Conservation (phyloP, 306 rosid genomes). For the Phaseolus lunatus region DNA sequence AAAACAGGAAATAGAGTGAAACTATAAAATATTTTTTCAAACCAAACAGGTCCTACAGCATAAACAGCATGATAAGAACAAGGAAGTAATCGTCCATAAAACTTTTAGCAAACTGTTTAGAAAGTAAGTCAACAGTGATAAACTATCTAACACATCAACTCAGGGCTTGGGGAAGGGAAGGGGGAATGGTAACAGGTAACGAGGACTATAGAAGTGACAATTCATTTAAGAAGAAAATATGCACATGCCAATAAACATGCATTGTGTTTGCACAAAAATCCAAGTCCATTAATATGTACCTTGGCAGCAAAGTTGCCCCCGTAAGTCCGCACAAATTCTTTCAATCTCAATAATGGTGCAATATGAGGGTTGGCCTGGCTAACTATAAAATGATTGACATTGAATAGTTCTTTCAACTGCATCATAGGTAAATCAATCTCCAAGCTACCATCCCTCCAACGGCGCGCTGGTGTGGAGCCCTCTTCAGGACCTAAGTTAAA, state of each 20-base stretch:
- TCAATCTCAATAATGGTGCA: slow-evolving; percentile 87
- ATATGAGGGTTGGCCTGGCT: slow-evolving; percentile 98
- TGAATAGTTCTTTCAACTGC: slow-evolving; percentile 92
- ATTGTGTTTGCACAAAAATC: slow-evolving; percentile 3
- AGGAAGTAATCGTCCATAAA: background rate
- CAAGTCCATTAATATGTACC: slow-evolving; percentile 59
- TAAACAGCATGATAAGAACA: too few species aligned
- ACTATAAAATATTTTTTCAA: background rate
- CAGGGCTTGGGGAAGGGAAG: background rate
- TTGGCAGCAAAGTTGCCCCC: slow-evolving; percentile 98
- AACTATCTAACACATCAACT: background rate
- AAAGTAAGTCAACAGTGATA: background rate
- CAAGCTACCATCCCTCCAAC: slow-evolving; percentile 98
- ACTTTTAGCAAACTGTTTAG: background rate
- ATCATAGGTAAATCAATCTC: slow-evolving; percentile 99
- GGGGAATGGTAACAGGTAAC: background rate
- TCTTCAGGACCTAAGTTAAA: slow-evolving; percentile 91
- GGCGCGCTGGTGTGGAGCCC: slow-evolving; percentile 73
- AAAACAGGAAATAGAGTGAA: background rate
- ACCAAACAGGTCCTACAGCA: background rate
- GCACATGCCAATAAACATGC: slow-evolving; percentile 25
- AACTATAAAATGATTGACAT: slow-evolving; percentile 95
- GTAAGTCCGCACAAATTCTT: slow-evolving; percentile 75
- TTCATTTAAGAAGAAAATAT: background rate
- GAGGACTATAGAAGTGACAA: background rate